Percentiles rank a stretch among this genome's conserved stretches.
Evolutionary conservation across 2,329 filamentous ascomycete species (phyloP).

Genomic region (Colletotrichum somersetense): DNA sequence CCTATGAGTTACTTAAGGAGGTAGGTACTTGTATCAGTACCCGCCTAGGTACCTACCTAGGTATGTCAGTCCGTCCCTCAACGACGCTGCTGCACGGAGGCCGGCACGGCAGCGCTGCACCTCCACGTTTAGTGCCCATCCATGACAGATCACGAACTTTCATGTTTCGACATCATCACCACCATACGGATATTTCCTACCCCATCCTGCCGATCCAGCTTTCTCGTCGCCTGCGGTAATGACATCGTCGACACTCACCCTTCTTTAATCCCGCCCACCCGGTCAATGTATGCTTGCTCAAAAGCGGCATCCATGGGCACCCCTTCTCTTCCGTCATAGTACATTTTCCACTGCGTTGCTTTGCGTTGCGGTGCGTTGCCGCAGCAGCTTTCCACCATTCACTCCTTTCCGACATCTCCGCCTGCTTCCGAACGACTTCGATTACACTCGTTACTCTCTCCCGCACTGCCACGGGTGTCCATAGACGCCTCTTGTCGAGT

Average conservation of each 20-base stretch:
- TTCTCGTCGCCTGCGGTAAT: slow-evolving; percentile 16
- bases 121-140: slow-evolving; percentile 3
- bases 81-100: slow-evolving; percentile 12
- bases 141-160: slow-evolving; percentile 29
- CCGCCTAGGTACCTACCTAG: too few relatives aligned
- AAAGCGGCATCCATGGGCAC: slow-evolving; percentile 38
- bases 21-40: too few relatives aligned
- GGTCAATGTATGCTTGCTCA: slow-evolving; percentile 35
- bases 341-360: slow-evolving; percentile 27
- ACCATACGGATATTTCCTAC: not conserved
- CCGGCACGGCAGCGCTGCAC: slow-evolving; percentile 6
- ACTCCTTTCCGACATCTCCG: slow-evolving; percentile 17
- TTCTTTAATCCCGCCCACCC: not conserved
- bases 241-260: slow-evolving; percentile 11
- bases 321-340: slow-evolving; percentile 35
- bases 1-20: too few relatives aligned
- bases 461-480: not conserved
- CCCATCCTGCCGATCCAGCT: not conserved
- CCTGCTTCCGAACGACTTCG: slow-evolving; percentile 5
- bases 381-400: slow-evolving; percentile 30
- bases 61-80: too few relatives aligned
- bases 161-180: slow-evolving; percentile 24
- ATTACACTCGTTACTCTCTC: slow-evolving; percentile 20
- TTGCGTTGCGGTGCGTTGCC: slow-evolving; percentile 19
- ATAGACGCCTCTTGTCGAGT: not conserved